Conservation (phyloP, 1,139 yeast species). For the Taphrina populina region DNA sequence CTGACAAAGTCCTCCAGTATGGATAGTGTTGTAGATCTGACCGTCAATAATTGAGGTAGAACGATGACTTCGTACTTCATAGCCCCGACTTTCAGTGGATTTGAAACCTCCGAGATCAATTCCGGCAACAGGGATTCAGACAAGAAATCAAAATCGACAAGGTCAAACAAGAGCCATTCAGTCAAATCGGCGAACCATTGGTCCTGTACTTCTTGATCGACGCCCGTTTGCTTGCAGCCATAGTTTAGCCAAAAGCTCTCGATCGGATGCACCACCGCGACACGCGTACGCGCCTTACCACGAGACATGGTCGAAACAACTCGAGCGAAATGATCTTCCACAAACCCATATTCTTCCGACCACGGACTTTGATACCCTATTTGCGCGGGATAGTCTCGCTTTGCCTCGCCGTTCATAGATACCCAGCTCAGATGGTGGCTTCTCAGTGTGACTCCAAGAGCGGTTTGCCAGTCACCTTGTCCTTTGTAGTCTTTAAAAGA, state of each 20-base stretch:
- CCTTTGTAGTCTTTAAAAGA: slow-evolving; percentile 24
- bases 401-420: slow-evolving; percentile 28
- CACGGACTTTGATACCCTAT: slow-evolving; percentile 30
- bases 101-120: not conserved
- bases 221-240: slow-evolving; percentile 11
- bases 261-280: slow-evolving; percentile 28
- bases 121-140: slow-evolving; percentile 25
- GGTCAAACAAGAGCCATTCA: slow-evolving; percentile 19
- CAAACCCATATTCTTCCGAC: slow-evolving; percentile 14
- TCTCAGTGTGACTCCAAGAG: slow-evolving; percentile 25
- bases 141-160: slow-evolving; percentile 25
- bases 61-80: slow-evolving; percentile 17
- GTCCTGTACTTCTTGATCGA: slow-evolving; percentile 8
- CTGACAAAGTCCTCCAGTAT: slow-evolving; percentile 16
- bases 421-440: slow-evolving; percentile 32
- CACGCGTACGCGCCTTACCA: slow-evolving; percentile 14
- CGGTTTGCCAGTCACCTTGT: slow-evolving; percentile 32
- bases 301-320: slow-evolving; percentile 23
- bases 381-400: slow-evolving; percentile 32
- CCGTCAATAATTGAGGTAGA: slow-evolving; percentile 21
- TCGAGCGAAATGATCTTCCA: slow-evolving; percentile 24
- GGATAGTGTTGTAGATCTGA: slow-evolving; percentile 18
- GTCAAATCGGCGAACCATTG: slow-evolving; percentile 25
- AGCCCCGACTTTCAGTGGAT: slow-evolving; percentile 7
- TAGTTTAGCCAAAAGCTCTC: slow-evolving; percentile 23